These are phyloP conservation scores for Lepidium didymum DNA, from an alignment of 345 rosid genomes.

Conservation along the genomic window DNA sequence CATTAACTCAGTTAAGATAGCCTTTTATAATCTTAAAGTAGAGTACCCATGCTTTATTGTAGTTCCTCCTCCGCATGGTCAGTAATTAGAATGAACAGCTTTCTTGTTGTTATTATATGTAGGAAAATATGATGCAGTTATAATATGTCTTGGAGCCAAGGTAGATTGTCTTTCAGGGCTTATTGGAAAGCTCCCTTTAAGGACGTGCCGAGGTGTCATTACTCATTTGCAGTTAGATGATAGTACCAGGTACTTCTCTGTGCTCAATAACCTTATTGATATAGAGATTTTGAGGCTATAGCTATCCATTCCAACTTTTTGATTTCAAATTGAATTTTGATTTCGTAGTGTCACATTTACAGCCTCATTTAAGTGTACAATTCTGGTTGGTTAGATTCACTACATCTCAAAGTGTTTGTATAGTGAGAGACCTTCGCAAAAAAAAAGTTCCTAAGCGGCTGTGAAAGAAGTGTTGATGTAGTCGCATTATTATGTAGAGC, in stretches of 20 bases:
- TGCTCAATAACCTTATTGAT: not conserved
- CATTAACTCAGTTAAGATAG: not conserved
- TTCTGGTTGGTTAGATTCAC: not conserved
- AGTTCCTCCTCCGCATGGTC: not conserved
- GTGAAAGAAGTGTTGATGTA: not conserved
- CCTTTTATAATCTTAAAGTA: not conserved
- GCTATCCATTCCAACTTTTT: not conserved
- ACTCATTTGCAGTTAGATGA: constrained; percentile 56
- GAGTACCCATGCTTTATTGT: not conserved
- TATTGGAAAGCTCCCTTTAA: constrained; percentile 74
- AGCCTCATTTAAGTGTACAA: not conserved
- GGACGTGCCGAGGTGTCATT: constrained; percentile 86
- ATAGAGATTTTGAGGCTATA: not conserved
- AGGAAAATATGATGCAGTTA: constrained; percentile 74
- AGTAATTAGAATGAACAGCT: not conserved
- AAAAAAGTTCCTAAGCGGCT: not conserved
- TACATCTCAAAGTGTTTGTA: not conserved
- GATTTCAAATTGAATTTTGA: not conserved
- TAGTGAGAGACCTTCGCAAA: not conserved
- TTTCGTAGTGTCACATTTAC: not conserved
- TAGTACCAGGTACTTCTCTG: constrained; percentile 33
- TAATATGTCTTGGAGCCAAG: constrained; percentile 83
- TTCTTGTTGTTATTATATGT: not conserved
- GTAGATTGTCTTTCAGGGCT: constrained; percentile 61
- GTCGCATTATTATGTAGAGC: not conserved